phyloP scores from a whole-genome alignment of 2,329 filamentous ascomycete species.

The Ophiocordyceps robertsii region DNA sequence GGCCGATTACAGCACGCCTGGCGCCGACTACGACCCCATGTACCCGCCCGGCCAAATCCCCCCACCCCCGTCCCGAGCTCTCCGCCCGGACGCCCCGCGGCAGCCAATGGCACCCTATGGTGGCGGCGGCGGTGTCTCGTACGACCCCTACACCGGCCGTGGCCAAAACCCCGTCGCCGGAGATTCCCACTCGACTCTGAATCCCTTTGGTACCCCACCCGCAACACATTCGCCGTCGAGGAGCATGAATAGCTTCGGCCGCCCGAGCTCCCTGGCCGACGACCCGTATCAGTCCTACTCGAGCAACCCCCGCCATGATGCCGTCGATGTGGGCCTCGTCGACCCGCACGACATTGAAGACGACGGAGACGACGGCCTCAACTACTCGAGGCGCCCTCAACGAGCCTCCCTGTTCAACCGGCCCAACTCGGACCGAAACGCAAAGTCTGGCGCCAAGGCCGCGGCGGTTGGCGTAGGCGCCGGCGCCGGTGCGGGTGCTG shows the following conservation, averaged over 20 bases:
- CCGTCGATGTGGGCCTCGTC: slow-evolving; percentile 42
- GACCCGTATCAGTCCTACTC: slow-evolving; percentile 54
- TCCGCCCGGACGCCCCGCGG: slow-evolving; percentile 7
- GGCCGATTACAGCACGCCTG: slow-evolving; percentile 48
- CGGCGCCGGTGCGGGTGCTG: slow-evolving; percentile 28
- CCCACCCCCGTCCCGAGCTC: slow-evolving; percentile 22
- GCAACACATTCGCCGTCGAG: slow-evolving; percentile 30
- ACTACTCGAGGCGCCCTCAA: slow-evolving; percentile 30
- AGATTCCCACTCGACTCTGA: slow-evolving; percentile 29
- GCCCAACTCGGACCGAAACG: slow-evolving; percentile 25
- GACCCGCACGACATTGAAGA: slow-evolving; percentile 74
- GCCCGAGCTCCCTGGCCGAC: slow-evolving; percentile 38
- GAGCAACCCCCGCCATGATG: slow-evolving; percentile 25
- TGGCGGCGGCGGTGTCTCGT: slow-evolving; percentile 5
- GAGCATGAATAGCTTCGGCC: slow-evolving; percentile 30
- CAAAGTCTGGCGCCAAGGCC: slow-evolving; percentile 10
- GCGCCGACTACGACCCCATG: slow-evolving; percentile 52
- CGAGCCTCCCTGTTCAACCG: slow-evolving; percentile 48
- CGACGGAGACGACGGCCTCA: slow-evolving; percentile 76
- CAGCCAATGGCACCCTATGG: slow-evolving; percentile 6
- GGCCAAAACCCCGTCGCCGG: slow-evolving; percentile 13
- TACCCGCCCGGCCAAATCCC: slow-evolving; percentile 24
- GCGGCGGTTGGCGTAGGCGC: slow-evolving; percentile 27
- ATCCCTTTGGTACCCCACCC: slow-evolving; percentile 21
- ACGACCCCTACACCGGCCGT: slow-evolving; percentile 1